These are phyloP conservation scores for Blastobotrys parvus DNA, from an alignment of 805 yeast species.

Conservation along the genomic window DNA sequence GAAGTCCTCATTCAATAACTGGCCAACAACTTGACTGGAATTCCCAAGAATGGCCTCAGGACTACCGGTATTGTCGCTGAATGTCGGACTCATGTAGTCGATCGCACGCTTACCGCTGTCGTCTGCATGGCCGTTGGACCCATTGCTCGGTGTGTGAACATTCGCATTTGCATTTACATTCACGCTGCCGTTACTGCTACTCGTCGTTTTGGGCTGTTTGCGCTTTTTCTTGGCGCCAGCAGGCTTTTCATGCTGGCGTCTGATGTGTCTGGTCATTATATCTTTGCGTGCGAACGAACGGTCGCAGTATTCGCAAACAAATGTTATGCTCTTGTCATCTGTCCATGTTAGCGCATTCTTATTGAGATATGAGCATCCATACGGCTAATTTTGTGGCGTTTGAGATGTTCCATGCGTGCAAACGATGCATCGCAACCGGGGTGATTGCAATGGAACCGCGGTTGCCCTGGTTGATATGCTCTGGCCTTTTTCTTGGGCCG, in stretches of 20 bases:
- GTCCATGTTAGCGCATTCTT: not conserved
- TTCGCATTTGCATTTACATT: too few relatives aligned
- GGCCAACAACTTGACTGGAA: constrained; percentile 16
- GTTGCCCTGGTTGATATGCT: constrained; percentile 8
- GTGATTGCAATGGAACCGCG: constrained; percentile 4
- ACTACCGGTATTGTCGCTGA: constrained; percentile 13
- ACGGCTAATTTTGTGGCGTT: constrained; percentile 15
- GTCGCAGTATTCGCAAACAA: constrained; percentile 12
- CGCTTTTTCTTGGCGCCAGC: not conserved
- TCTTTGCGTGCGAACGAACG: constrained; percentile 16
- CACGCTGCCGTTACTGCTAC: too few relatives aligned
- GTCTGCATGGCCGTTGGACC: too few relatives aligned
- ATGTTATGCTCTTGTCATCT: constrained; percentile 9
- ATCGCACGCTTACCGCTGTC: too few relatives aligned
- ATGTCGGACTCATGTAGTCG: constrained; percentile 8
- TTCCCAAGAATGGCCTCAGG: constrained; percentile 17
- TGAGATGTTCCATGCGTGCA: constrained; percentile 18
- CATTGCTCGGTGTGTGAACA: too few relatives aligned
- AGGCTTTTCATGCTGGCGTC: constrained; percentile 11
- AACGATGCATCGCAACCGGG: constrained; percentile 13
- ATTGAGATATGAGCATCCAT: not conserved
- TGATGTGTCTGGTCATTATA: constrained; percentile 14
- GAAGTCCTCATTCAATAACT: constrained; percentile 17
- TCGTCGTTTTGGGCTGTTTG: not conserved
- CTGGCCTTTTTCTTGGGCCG: constrained; percentile 4